Percentiles rank a stretch among this genome's conserved stretches.
These are phyloP conservation scores for Microascus cirrosus DNA, from an alignment of 2,329 filamentous ascomycete genomes.

Conservation along the genomic window DNA sequence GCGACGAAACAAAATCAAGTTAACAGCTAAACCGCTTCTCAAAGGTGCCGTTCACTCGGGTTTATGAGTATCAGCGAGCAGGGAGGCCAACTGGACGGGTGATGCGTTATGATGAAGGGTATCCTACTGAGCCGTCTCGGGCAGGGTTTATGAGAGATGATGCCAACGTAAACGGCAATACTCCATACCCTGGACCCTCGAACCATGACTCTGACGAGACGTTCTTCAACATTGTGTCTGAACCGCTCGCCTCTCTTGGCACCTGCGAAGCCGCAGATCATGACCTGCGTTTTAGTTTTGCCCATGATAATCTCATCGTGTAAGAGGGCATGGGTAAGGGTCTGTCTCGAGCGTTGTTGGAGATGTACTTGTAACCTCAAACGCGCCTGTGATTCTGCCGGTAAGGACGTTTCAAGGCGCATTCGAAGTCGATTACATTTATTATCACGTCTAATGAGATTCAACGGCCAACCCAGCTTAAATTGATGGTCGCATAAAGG, in stretches of 20 bases:
- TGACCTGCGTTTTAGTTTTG: neutral
- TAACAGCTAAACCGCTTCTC: neutral
- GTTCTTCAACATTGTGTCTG: neutral
- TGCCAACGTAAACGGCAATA: neutral
- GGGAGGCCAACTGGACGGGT: neutral
- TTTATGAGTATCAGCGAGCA: neutral
- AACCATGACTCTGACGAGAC: neutral
- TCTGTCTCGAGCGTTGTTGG: neutral
- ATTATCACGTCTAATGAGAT: neutral
- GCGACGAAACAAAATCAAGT: neutral
- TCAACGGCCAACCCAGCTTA: neutral
- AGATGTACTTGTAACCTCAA: neutral
- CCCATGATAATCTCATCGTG: neutral
- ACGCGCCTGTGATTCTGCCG: neutral
- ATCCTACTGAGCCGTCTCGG: neutral
- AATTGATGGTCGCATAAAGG: too few relatives aligned
- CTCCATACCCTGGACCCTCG: neutral
- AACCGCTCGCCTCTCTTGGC: neutral
- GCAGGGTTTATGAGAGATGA: neutral
- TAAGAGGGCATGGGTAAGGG: neutral
- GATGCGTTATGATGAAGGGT: neutral
- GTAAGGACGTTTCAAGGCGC: neutral
- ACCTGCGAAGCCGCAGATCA: neutral
- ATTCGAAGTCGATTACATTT: neutral
- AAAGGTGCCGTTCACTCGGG: neutral